Evolutionary conservation across 495 filamentous ascomycete species (phyloP).

Genomic region (Cryomyces antarcticus): DNA sequence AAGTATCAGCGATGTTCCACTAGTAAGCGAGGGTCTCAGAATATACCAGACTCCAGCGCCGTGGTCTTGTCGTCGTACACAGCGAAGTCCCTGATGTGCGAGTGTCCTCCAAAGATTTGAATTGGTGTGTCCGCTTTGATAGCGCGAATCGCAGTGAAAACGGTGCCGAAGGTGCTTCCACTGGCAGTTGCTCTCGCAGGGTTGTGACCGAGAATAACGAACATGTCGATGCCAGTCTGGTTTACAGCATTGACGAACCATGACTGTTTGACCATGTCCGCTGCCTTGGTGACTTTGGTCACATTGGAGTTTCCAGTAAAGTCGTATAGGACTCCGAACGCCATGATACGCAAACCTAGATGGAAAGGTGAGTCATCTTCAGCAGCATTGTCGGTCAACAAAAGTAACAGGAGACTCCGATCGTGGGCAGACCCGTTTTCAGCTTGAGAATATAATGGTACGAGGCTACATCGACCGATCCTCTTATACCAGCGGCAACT

Average conservation of each 20-base stretch:
- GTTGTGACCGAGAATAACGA: constrained; percentile 22
- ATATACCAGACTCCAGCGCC: constrained; percentile 13
- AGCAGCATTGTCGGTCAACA: too few relatives aligned
- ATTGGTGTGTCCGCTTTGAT: constrained; percentile 17
- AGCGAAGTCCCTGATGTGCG: constrained; percentile 19
- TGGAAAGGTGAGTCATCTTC: background rate
- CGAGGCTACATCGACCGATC: background rate
- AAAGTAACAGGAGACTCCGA: too few relatives aligned
- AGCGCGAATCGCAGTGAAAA: constrained; percentile 18
- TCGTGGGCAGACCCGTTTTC: too few relatives aligned
- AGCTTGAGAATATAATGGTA: too few relatives aligned
- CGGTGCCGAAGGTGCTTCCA: constrained; percentile 12
- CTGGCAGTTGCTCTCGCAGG: constrained; percentile 9
- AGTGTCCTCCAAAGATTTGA: constrained; percentile 24
- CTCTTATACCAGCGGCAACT: background rate
- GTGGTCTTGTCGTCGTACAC: constrained; percentile 20
- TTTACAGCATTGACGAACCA: constrained; percentile 23
- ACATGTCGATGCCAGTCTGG: constrained; percentile 18
- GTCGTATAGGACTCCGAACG: constrained; percentile 21
- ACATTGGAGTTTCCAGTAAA: constrained; percentile 19
- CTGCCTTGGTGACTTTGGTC: constrained; percentile 12
- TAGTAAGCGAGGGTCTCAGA: background rate
- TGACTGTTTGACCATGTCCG: constrained; percentile 14
- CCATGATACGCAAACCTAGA: constrained; percentile 19
- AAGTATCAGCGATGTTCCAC: constrained; percentile 1